Percentiles rank a stretch among this genome's conserved stretches.
Evolutionary conservation across 1,284 basidiomycete species (phyloP).

Genomic region (Sporisorium graminicola): DNA sequence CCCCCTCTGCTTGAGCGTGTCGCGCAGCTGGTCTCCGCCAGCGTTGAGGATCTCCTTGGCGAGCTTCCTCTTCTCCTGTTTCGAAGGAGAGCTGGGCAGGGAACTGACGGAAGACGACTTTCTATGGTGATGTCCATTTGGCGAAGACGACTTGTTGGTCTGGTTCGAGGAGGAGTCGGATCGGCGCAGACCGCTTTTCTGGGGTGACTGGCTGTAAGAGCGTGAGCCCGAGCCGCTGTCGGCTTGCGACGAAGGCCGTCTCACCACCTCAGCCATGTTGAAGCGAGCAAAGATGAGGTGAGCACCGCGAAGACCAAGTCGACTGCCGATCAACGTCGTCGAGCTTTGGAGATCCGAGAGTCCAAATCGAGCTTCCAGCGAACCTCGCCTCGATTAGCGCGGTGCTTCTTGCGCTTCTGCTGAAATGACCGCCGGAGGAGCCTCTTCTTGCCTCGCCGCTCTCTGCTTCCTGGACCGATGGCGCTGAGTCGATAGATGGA

Average conservation of each 20-base stretch:
- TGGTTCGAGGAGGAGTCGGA: constrained; percentile 34
- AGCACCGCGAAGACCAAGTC: not conserved
- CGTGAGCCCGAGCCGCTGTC: constrained; percentile 33
- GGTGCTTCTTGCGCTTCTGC: not conserved
- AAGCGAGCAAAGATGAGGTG: not conserved
- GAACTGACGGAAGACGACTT: constrained; percentile 17
- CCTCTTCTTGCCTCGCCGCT: not conserved
- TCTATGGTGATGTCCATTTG: constrained; percentile 24
- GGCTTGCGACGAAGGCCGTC: constrained; percentile 32
- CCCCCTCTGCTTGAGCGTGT: constrained; percentile 45
- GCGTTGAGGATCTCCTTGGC: constrained; percentile 34
- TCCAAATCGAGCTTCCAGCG: not conserved
- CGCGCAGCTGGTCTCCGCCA: constrained; percentile 27
- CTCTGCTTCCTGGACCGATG: not conserved
- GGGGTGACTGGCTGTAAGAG: constrained; percentile 43
- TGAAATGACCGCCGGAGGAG: not conserved
- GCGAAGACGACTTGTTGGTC: constrained; percentile 11
- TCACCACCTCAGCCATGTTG: constrained; percentile 49
- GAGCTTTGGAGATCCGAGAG: not conserved
- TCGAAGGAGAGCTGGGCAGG: constrained; percentile 28
- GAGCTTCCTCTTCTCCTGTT: constrained; percentile 34
- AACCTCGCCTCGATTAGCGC: not conserved
- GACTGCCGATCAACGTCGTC: not conserved
- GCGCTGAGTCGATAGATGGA: not conserved
- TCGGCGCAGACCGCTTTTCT: constrained; percentile 33